A percentile compares a stretch with the other conserved stretches of the same genome.
These are phyloP conservation scores for Bipolaris cookei DNA, from an alignment of 2,329 filamentous ascomycete species.

Conservation along the genomic window DNA sequence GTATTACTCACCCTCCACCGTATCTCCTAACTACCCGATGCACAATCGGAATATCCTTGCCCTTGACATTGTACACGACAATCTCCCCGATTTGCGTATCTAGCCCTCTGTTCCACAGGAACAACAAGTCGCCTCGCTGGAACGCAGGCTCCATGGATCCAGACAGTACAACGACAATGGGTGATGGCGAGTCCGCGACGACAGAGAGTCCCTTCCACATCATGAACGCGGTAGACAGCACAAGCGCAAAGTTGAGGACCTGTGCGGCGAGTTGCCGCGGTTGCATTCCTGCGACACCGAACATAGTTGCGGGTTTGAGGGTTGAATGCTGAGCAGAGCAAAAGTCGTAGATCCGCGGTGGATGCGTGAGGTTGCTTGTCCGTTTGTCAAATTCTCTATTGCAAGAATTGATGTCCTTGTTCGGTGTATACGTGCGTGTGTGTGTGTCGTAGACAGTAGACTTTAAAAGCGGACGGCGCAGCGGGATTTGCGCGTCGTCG, in stretches of 20 bases:
- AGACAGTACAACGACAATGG: constrained; percentile 83
- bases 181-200: constrained; percentile 67
- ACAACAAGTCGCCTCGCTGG: constrained; percentile 76
- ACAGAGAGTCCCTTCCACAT: constrained; percentile 87
- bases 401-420: not conserved
- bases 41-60: constrained; percentile 97
- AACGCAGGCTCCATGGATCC: constrained; percentile 87
- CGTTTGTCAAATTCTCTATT: constrained; percentile 7
- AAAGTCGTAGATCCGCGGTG: no score
- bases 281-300: constrained; percentile 66
- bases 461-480: not conserved
- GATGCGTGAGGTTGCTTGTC: no score
- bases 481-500: constrained; percentile 12
- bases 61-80: constrained; percentile 83
- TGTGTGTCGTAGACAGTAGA: not conserved
- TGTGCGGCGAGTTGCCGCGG: constrained; percentile 82
- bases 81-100: constrained; percentile 74
- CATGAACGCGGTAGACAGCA: constrained; percentile 92
- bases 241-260: constrained; percentile 87
- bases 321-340: not conserved
- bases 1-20: constrained; percentile 60
- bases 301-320: constrained; percentile 34
- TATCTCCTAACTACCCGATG: constrained; percentile 83
- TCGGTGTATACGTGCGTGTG: not conserved
- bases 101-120: constrained; percentile 74